These are phyloP conservation scores for Cyclotella baltica DNA, from an alignment of 108 stramenopile species.

Conservation along the genomic window DNA sequence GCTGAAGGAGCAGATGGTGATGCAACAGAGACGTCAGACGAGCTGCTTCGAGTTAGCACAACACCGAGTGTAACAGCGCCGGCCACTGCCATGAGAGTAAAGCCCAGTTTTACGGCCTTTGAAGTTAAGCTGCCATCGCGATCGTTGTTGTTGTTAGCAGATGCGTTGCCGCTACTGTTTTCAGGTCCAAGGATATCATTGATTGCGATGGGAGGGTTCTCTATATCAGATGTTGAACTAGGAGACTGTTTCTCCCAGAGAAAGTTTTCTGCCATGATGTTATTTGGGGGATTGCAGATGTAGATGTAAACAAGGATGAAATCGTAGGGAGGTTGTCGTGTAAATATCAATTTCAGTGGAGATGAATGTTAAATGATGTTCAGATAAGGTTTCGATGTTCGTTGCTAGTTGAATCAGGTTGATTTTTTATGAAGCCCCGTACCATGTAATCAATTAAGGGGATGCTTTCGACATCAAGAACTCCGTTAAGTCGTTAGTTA, in stretches of 20 bases:
- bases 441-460: no score
- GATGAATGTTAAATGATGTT: no score
- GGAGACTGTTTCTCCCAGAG: conserved; percentile 10
- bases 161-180: background rate
- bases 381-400: no score
- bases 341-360: no score
- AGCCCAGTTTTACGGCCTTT: conserved; percentile 1
- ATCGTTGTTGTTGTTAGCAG: background rate
- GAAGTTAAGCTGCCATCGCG: background rate
- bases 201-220: background rate
- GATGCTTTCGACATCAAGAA: no score
- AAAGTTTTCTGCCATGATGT: conserved; percentile 8
- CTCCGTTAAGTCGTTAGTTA: no score
- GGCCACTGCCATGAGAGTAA: background rate
- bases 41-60: background rate
- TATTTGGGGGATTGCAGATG: no score
- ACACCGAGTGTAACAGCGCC: conserved; percentile 3
- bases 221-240: background rate
- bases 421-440: no score
- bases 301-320: no score
- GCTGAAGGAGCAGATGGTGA: background rate
- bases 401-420: no score
- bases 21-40: background rate
- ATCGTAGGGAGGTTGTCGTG: no score
- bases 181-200: background rate